Conservation (phyloP, 768 basidiomycete species). For the Cyclocybe cylindracea region DNA sequence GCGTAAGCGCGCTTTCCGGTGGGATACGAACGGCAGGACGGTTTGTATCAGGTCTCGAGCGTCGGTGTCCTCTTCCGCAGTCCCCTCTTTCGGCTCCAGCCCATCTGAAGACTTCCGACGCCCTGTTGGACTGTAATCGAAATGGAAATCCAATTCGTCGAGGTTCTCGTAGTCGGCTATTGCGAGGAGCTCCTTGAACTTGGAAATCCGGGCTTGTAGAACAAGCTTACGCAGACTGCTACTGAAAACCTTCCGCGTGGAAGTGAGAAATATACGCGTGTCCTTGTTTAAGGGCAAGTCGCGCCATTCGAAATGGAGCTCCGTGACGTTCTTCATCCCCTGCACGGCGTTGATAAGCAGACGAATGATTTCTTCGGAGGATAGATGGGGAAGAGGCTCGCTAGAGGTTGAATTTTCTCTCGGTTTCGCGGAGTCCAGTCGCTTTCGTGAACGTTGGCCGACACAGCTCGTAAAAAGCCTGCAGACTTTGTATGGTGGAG, state of each 20-base stretch:
- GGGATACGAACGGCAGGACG: conserved; percentile 33
- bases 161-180: conserved; percentile 29
- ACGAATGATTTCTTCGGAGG: conserved; percentile 24
- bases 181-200: conserved; percentile 28
- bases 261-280: conserved; percentile 28
- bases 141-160: conserved; percentile 33
- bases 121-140: conserved; percentile 25
- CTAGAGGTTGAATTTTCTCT: neutral
- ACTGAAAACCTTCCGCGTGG: conserved; percentile 27
- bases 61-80: neutral
- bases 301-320: conserved; percentile 38
- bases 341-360: conserved; percentile 32
- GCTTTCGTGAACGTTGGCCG: neutral
- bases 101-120: neutral
- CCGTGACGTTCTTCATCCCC: conserved; percentile 33
- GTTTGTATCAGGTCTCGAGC: conserved; percentile 18
- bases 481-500: neutral
- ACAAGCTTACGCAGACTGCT: conserved; percentile 33
- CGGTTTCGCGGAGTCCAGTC: neutral
- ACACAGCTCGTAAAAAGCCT: conserved; percentile 1
- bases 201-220: conserved; percentile 31
- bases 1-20: conserved; percentile 24
- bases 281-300: conserved; percentile 33
- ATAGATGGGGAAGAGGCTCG: conserved; percentile 3
- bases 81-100: neutral